Base-by-base conservation (phyloP, 306 rosid genomes). In the Corylus americana region DNA sequence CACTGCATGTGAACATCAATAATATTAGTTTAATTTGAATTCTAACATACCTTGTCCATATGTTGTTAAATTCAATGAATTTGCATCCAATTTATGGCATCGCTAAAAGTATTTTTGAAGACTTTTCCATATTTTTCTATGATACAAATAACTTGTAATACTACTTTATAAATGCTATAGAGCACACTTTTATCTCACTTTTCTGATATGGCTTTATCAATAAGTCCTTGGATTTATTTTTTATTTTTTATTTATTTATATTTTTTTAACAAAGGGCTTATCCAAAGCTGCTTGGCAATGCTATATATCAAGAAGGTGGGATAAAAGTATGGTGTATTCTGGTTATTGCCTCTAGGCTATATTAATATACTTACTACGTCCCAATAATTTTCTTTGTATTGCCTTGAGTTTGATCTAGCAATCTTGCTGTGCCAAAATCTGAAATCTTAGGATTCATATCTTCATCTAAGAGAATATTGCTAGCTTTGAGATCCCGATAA, bases 281-380 rank as follows among this genome's bases (percentile, higher is more conserved):
- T 29, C 31, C 31, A 29, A 29, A 29, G 2, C 31, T 29, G 31
- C 31, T 29, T 29, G 31, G 31, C 25, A 29, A 29, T 29, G 31
- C 31, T 29, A 29, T 29, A 29, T 29, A 29, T 29, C 1, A 29
- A 1, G 2, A 29, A 29, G 1, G 31, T 29, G 31, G 31, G 2
- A 29, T 37, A 37, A 4, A 37, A 37, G 42, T 37, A 4, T 37
- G 4, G 42, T 37, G 42, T 37, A 37, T 0, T 37, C 5, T 11
- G 8, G 63, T 9, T 7, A 29, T 29, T 29, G 0, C 31, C 31
- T 29, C 7, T 57, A 57, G 13, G 11, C 11, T 22, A 20, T 16
- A 1, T 8, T 1, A 31, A 76, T 63, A 8, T 57, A 20, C 87
- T 80, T 80, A 84, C 82, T 64, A 67, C 0, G 87, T 80, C 18